These are phyloP conservation scores for Penicillium sp. DNA, from an alignment of 2,329 filamentous ascomycete genomes.

Conservation along the genomic window DNA sequence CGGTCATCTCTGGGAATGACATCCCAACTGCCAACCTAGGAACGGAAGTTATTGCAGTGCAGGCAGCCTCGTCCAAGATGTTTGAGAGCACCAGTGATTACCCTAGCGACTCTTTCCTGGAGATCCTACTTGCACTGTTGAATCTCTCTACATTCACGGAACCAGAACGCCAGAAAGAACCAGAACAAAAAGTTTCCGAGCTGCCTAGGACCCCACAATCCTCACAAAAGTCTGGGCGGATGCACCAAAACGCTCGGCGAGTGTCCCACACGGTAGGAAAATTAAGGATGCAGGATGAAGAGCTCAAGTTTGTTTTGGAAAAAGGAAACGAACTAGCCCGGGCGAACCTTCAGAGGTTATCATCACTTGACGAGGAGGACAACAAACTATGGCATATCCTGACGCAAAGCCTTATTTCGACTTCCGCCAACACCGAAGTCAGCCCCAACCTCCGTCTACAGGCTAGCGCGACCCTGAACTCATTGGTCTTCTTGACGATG, in stretches of 20 bases:
- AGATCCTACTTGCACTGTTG: conserved; percentile 74
- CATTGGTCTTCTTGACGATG: conserved; percentile 44
- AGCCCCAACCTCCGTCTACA: conserved; percentile 41
- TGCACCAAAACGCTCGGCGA: conserved; percentile 40
- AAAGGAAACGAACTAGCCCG: conserved; percentile 71
- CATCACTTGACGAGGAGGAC: conserved; percentile 60
- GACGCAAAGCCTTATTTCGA: conserved; percentile 52
- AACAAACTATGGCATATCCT: conserved; percentile 75
- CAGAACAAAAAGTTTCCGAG: conserved; percentile 56
- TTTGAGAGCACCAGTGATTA: conserved; percentile 93
- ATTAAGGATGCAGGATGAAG: conserved; percentile 43
- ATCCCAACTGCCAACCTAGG: conserved; percentile 63
- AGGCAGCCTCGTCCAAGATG: conserved; percentile 79
- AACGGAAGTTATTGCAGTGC: conserved; percentile 80
- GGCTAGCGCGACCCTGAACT: conserved; percentile 63
- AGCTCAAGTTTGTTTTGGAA: conserved; percentile 59
- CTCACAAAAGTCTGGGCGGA: conserved; percentile 25
- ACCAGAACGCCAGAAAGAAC: conserved; percentile 48
- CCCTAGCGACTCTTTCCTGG: conserved; percentile 74
- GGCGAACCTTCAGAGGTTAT: conserved; percentile 72
- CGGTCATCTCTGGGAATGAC: conserved; percentile 42
- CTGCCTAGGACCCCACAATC: conserved; percentile 23
- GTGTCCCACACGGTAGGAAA: conserved; percentile 43
- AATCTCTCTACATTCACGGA: conserved; percentile 56
- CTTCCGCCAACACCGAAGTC: conserved; percentile 41